Conservation (phyloP, 768 basidiomycete species). For the Clitopilus passeckerianus region DNA sequence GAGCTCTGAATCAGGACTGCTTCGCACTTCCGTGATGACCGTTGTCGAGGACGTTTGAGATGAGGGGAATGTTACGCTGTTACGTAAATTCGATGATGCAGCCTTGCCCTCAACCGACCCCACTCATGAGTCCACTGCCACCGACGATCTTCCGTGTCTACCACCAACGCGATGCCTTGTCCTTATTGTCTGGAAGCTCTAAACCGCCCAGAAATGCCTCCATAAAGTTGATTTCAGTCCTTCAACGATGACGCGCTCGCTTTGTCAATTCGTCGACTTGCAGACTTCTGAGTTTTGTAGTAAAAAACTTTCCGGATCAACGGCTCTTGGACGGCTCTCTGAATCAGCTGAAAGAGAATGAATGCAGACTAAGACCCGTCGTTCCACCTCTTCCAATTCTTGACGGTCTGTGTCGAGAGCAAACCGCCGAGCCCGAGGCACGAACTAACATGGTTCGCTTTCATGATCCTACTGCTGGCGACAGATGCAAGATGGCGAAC, state of each 20-base stretch:
- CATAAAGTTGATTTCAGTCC: too few species aligned
- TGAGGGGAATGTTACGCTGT: neutral
- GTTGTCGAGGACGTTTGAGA: neutral
- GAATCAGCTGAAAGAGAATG: neutral
- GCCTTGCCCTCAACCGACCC: neutral
- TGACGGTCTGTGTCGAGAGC: too few species aligned
- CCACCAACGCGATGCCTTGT: too few species aligned
- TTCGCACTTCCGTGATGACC: neutral
- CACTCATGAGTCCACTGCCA: neutral
- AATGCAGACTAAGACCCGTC: neutral
- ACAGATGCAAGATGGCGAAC: too few species aligned
- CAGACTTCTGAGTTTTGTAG: neutral
- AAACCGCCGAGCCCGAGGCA: too few species aligned
- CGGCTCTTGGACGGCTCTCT: neutral
- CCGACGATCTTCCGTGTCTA: neutral
- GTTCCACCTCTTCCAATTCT: too few species aligned
- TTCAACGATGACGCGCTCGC: too few species aligned
- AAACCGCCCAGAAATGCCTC: too few species aligned
- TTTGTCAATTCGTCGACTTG: neutral
- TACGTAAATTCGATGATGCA: neutral
- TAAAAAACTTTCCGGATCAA: neutral
- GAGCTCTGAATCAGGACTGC: neutral
- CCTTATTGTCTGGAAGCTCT: too few species aligned
- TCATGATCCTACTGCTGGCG: too few species aligned
- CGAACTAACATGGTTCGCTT: too few species aligned